Base-by-base conservation (phyloP, 441 rosid genomes). In the Populus hybrid region DNA sequence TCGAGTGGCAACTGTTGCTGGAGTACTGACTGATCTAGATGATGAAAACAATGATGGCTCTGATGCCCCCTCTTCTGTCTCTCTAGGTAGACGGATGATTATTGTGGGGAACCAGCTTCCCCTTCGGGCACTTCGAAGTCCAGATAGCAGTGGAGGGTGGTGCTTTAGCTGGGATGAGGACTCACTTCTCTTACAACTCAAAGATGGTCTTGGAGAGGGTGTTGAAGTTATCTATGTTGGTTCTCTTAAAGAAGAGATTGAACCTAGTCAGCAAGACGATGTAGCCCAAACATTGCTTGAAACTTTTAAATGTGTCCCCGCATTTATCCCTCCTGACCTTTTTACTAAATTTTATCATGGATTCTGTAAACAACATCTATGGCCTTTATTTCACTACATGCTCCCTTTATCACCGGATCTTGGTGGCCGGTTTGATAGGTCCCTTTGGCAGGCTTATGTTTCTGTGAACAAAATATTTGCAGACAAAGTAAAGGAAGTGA, bases 361-460 rank as follows among this genome's bases (percentile, higher is more conserved):
- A 21, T 94, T 94, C 86, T 94, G 98, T 76, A 94, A 94, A 59
- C 98, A 91, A 69, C 91, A 92, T 71, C 80, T 94, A 6, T 92
- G 98, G 98, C 97, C 98, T 35, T 83, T 94, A 63, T 93, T 93
- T 83, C 98, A 93, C 76, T 93, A 93, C 79, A 93, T 93, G 98
- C 94, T 93, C 78, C 98, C 98, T 2, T 71, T 93, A n/a, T 89
- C 94, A 16, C 94, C 98, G 0, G 95, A 92, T 76, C 93, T 89
- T 8, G 98, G 97, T 75, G 95, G 95, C 54, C 84, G 95, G 79
- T 94, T 92, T 76, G 91, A 94, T 75, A 91, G 97, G 10, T 90
- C 94, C 18, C 87, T 94, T 74, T 93, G 98, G 97, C 93, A 90
- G 81, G 92, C 97, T 54, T 93, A 92, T 81, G 90, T 93, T 75